A percentile compares a stretch with the other conserved stretches of the same genome.
Evolutionary conservation across 139 green algal genomes (phyloP).

Genomic region (Ettlia oleoabundans): DNA sequence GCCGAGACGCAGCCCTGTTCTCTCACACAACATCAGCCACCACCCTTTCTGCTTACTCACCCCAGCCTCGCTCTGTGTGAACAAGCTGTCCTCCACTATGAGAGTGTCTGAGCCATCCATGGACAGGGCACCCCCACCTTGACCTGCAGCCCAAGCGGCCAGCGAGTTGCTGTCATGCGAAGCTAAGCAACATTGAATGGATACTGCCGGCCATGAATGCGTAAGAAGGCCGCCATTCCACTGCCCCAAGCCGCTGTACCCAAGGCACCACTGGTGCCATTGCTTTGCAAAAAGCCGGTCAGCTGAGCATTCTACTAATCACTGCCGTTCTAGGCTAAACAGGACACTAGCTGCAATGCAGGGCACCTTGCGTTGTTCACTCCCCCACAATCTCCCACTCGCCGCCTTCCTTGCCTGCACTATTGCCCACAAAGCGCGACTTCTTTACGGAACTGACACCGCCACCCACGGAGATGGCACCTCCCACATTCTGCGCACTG

Average conservation of each 20-base stretch:
- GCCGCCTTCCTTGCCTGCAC: slow-evolving; percentile 2
- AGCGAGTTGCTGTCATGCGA: too few relatives aligned
- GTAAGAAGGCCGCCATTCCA: too few relatives aligned
- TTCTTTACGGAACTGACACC: neutral
- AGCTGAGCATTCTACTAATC: too few relatives aligned
- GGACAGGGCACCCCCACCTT: slow-evolving; percentile 39
- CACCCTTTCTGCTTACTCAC: slow-evolving; percentile 5
- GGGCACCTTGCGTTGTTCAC: neutral
- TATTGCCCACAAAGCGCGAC: slow-evolving; percentile 40
- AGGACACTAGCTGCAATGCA: too few relatives aligned
- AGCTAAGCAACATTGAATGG: too few relatives aligned
- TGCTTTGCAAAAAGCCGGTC: too few relatives aligned
- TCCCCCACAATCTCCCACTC: neutral
- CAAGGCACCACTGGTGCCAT: too few relatives aligned
- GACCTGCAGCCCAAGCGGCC: slow-evolving; percentile 6
- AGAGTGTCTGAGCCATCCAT: slow-evolving; percentile 43
- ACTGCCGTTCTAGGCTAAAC: too few relatives aligned
- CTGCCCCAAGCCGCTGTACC: too few relatives aligned
- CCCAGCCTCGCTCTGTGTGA: slow-evolving; percentile 31
- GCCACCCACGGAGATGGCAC: slow-evolving; percentile 33
- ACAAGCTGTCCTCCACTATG: slow-evolving; percentile 9
- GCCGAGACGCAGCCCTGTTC: too few relatives aligned
- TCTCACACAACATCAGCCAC: too few relatives aligned
- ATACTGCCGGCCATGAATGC: too few relatives aligned
- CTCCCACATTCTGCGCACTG: slow-evolving; percentile 22